Evolutionary conservation across 2,329 filamentous ascomycete genomes (phyloP).

Genomic region (Sporothrix mexicana): DNA sequence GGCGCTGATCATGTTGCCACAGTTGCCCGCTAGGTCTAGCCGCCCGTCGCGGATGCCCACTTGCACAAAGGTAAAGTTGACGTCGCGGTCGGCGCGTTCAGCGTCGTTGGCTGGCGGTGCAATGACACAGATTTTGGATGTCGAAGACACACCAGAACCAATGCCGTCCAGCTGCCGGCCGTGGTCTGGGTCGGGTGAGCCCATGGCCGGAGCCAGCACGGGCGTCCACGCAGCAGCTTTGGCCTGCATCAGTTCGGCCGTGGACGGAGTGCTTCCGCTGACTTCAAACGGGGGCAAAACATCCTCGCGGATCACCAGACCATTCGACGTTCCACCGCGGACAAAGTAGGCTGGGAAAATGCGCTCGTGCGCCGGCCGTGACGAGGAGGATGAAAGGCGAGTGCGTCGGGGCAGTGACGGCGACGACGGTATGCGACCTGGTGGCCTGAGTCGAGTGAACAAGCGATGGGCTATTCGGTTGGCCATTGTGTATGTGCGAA

Average conservation of each 20-base stretch:
- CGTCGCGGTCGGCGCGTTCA: slow-evolving; percentile 49
- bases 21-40: slow-evolving; percentile 73
- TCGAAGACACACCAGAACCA: slow-evolving; percentile 70
- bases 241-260: slow-evolving; percentile 12
- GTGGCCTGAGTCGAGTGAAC: neutral
- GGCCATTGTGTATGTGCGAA: neutral
- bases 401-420: neutral
- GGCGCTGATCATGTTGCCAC: slow-evolving; percentile 74
- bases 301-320: slow-evolving; percentile 40
- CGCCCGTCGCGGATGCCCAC: slow-evolving; percentile 66
- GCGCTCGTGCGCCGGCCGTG: slow-evolving; percentile 27
- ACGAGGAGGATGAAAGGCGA: neutral
- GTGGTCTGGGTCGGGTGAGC: slow-evolving; percentile 66
- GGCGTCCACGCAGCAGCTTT: slow-evolving; percentile 38
- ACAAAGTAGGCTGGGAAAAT: slow-evolving; percentile 42
- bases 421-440: neutral
- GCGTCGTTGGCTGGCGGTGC: slow-evolving; percentile 49
- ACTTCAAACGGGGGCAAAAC: slow-evolving; percentile 37
- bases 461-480: neutral
- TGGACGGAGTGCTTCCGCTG: neutral
- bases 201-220: slow-evolving; percentile 54
- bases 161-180: slow-evolving; percentile 75
- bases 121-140: slow-evolving; percentile 74
- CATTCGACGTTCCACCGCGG: slow-evolving; percentile 45
- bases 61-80: slow-evolving; percentile 75